phyloP scores from a whole-genome alignment of 2,329 filamentous ascomycete genomes.

The Ophioceras dolichostomum region DNA sequence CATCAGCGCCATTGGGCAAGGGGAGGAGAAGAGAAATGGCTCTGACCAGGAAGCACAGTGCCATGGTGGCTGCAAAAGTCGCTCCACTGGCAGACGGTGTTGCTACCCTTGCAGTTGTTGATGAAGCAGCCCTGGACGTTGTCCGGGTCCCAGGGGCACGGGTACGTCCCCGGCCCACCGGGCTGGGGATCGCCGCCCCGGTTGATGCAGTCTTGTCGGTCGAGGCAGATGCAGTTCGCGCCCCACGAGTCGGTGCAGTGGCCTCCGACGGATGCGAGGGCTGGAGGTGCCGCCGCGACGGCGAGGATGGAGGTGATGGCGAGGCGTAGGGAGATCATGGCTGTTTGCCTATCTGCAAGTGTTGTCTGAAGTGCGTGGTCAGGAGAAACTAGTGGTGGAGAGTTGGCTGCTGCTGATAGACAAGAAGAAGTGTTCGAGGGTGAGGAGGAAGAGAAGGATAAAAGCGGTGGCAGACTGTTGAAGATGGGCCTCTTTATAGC shows the following conservation, averaged over 20 bases:
- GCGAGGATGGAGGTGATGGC: not conserved
- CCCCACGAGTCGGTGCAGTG: not conserved
- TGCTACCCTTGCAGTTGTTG: conserved; percentile 1
- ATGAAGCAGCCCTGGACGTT: conserved; percentile 1
- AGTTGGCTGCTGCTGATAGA: no score
- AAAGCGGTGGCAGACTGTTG: no score
- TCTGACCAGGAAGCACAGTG: not conserved
- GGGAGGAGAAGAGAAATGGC: not conserved
- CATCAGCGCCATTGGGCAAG: not conserved
- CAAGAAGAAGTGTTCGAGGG: not conserved
- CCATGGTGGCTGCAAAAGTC: not conserved
- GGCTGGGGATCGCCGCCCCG: not conserved
- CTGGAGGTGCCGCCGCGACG: not conserved
- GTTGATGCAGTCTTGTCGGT: not conserved
- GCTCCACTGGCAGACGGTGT: conserved; percentile 1
- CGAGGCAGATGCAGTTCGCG: not conserved
- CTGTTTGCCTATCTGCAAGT: no score
- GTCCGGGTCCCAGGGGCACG: not conserved
- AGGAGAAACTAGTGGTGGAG: no score
- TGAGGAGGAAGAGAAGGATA: no score
- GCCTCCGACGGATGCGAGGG: not conserved
- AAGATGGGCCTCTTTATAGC: no score
- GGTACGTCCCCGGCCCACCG: not conserved
- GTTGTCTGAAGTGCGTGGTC: no score
- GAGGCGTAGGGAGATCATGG: no score